Evolutionary conservation across 768 basidiomycete species (phyloP).

Genomic region (Mycena filopes): DNA sequence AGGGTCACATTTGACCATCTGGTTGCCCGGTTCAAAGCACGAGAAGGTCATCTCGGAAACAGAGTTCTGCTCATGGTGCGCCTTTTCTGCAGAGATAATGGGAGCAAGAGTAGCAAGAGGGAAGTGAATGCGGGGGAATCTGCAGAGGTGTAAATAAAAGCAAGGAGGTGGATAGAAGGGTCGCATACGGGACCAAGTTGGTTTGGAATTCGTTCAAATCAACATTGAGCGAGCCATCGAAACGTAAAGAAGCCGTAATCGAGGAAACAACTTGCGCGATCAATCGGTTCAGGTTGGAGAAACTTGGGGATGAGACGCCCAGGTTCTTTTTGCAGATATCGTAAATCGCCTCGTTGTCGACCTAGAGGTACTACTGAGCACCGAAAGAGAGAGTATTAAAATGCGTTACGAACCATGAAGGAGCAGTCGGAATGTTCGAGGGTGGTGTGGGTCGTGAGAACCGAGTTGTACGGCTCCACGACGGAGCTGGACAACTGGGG

Average conservation of each 20-base stretch:
- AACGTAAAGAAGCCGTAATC: constrained; percentile 95
- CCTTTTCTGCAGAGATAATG: constrained; percentile 92
- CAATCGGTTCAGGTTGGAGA: constrained; percentile 93
- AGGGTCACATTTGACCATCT: constrained; percentile 97
- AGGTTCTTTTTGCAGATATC: constrained; percentile 99
- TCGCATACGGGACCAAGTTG: constrained; percentile 93
- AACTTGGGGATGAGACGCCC: constrained; percentile 84
- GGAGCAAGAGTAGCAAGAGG: constrained; percentile 96
- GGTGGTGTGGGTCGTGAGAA: constrained; percentile 97
- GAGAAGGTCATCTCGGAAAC: constrained; percentile 98
- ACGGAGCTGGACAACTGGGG: constrained; percentile 94
- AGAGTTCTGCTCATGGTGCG: constrained; percentile 95
- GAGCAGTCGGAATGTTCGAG: constrained; percentile 99
- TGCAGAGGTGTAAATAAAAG: constrained; percentile 49
- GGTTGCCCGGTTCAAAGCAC: constrained; percentile 96
- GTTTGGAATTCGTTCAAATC: constrained; percentile 99
- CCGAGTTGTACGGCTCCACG: constrained; percentile 98
- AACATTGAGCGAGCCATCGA: constrained; percentile 97
- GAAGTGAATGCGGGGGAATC: constrained; percentile 99
- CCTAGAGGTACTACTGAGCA: constrained; percentile 46
- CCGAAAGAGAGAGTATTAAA: constrained; percentile 18
- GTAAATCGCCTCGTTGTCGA: constrained; percentile 95
- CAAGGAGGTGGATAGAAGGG: constrained; percentile 40
- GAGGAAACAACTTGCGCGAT: constrained; percentile 99
- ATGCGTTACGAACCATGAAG: constrained; percentile 76